Evolutionary conservation across 2,329 filamentous ascomycete genomes (phyloP), one percentile per base, ranked within the genome.

Genomic region (Magnaporthiopsis incrustans): DNA sequence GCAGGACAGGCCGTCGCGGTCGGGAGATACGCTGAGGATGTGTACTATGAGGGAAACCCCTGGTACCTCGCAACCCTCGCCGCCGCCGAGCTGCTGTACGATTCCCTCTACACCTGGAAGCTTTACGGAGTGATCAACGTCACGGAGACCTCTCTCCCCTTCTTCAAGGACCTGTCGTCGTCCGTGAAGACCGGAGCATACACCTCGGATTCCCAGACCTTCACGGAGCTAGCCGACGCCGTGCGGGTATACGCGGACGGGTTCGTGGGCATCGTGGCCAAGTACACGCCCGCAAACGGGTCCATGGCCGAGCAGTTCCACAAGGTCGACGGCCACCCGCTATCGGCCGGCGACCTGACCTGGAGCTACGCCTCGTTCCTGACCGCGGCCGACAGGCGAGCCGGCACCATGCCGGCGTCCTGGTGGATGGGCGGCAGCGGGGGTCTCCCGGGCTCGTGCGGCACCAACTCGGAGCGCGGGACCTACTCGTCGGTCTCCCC

Each of bases 61-160:
- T 95, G 91, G 91, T 90, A 92, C 70, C 81, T 94, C 15, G 83
- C 83, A 69, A 94, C 89, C 1, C 80, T 92, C 35, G 90, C 89
- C 1, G 89, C 89, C 0, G 91, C 90, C 3, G 91, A 95, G 75
- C 88, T 90, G 71, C 82, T 96, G 3, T 94, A 92, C 73, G 87
- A 90, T 69, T 88, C 91, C 1, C 71, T 92, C 1, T 87, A 88
- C 68, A 85, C 89, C 61, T 94, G 89, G 89, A 80, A 88, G 67
- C 75, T 78, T 50, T 74, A 80, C 32, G 86, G 85, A 1, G 86
- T 80, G 7, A 81, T 96, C 69, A 82, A 81, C 0, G 82, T 94
- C 60, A 88, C 85, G 6, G 76, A 79, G 0, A 81, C 81, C 1
- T 92, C 89, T 0, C 79, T 92, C 11, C 71, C 82, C 10, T 94